Conservation (phyloP, 1,284 basidiomycete species). For the Ganoderma sinense region DNA sequence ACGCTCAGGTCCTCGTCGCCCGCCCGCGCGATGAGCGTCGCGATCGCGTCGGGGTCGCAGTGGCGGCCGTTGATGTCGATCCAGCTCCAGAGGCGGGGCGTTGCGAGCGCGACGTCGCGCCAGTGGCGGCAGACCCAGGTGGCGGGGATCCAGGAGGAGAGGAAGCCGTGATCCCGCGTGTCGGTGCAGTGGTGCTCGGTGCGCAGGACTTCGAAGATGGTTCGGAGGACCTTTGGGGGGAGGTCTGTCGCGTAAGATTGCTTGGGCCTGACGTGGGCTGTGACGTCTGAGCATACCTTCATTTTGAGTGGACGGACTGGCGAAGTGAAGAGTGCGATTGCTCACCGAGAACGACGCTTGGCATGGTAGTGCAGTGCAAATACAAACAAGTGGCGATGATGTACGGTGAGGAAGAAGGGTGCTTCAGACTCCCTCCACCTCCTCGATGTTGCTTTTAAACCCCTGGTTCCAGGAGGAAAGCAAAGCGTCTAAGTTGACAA, state of each 20-base stretch:
- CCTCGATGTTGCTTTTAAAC: not conserved
- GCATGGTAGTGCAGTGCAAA: not conserved
- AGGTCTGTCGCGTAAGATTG: constrained; percentile 2
- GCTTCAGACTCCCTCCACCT: not conserved
- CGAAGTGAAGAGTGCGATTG: not conserved
- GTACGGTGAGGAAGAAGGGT: not conserved
- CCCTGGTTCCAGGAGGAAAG: not conserved
- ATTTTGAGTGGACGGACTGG: not conserved
- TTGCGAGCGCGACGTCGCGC: constrained; percentile 15
- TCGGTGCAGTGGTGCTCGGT: not conserved
- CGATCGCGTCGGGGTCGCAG: constrained; percentile 12
- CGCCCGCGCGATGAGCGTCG: constrained; percentile 9
- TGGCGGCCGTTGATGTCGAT: constrained; percentile 14
- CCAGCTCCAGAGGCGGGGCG: constrained; percentile 13
- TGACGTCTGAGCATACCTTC: not conserved
- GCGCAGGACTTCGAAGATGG: constrained; percentile 10
- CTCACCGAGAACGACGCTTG: not conserved
- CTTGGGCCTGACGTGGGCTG: not conserved
- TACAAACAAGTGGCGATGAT: not conserved
- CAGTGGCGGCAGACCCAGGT: constrained; percentile 18
- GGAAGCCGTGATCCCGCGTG: constrained; percentile 10
- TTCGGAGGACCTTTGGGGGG: constrained; percentile 4
- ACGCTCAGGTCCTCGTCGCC: constrained; percentile 7
- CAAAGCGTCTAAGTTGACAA: not conserved
- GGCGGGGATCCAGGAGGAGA: constrained; percentile 11